Evolutionary conservation across 169 alveolate genomes (phyloP).

Genomic region (Plasmodium yoelii): DNA sequence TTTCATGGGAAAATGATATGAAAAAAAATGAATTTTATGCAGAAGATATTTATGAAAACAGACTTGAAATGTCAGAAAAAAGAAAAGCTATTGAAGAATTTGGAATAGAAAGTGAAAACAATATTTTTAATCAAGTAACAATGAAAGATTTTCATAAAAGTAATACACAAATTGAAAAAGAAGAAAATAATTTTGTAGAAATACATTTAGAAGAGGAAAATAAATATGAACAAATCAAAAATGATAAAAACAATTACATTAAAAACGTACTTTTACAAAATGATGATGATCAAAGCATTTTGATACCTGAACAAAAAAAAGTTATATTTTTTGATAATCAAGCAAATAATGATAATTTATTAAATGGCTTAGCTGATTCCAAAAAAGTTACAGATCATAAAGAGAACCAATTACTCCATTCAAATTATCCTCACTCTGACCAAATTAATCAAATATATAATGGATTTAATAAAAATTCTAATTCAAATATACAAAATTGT

Average conservation of each 20-base stretch:
- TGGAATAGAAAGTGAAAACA: conserved; percentile 20
- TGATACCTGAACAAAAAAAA: conserved; percentile 64
- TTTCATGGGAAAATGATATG: conserved; percentile 83
- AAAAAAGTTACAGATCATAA: background rate
- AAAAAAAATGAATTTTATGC: conserved; percentile 69
- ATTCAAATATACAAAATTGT: background rate
- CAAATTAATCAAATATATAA: background rate
- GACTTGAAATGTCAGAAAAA: conserved; percentile 75
- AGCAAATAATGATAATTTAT: background rate
- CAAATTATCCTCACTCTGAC: background rate
- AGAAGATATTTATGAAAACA: conserved; percentile 44
- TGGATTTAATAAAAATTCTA: background rate
- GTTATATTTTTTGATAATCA: conserved; percentile 17
- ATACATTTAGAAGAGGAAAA: conserved; percentile 60
- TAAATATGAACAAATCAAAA: conserved; percentile 21
- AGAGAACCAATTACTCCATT: background rate
- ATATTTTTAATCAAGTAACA: conserved; percentile 51
- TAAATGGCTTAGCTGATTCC: background rate
- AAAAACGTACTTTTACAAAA: conserved; percentile 20
- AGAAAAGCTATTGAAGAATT: conserved; percentile 74
- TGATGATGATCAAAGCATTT: conserved; percentile 29
- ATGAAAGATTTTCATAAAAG: conserved; percentile 66
- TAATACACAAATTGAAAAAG: conserved; percentile 53
- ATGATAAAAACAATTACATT: conserved; percentile 28
- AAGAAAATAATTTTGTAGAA: conserved; percentile 23